A percentile compares a stretch with the other conserved stretches of the same genome.
These are phyloP conservation scores for Ceratocystis harringtonii DNA, from an alignment of 2,329 filamentous ascomycete genomes.

Conservation along the genomic window DNA sequence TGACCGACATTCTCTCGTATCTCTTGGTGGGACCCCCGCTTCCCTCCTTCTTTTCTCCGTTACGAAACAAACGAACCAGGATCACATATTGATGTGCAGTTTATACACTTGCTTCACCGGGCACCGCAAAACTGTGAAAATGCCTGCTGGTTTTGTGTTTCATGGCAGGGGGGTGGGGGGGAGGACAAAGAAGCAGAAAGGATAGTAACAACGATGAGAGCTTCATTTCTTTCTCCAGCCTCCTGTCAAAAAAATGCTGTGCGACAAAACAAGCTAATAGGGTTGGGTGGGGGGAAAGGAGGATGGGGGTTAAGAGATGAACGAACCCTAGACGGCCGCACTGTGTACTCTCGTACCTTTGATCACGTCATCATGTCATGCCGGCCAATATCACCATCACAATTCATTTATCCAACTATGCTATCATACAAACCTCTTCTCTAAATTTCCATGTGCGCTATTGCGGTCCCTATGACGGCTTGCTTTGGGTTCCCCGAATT, in stretches of 20 bases:
- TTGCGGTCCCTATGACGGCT: too few species aligned
- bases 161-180: background rate
- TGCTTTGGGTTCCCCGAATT: background rate
- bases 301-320: background rate
- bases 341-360: background rate
- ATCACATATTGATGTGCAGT: background rate
- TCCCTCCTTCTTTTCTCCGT: background rate
- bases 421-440: too few species aligned
- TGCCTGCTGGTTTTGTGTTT: background rate
- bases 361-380: background rate
- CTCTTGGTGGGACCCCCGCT: background rate
- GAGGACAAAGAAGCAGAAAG: background rate
- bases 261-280: background rate
- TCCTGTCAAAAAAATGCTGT: background rate
- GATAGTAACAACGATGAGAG: too few species aligned
- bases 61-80: background rate
- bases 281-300: background rate
- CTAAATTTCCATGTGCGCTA: too few species aligned
- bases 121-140: background rate
- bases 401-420: background rate
- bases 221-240: background rate
- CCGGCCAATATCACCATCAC: background rate
- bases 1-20: conserved; percentile 2
- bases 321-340: background rate
- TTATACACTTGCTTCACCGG: background rate